Evolutionary conservation across 1,284 basidiomycete species (phyloP), one percentile per base, ranked within the genome.

Genomic region (Abortiporus biennis): DNA sequence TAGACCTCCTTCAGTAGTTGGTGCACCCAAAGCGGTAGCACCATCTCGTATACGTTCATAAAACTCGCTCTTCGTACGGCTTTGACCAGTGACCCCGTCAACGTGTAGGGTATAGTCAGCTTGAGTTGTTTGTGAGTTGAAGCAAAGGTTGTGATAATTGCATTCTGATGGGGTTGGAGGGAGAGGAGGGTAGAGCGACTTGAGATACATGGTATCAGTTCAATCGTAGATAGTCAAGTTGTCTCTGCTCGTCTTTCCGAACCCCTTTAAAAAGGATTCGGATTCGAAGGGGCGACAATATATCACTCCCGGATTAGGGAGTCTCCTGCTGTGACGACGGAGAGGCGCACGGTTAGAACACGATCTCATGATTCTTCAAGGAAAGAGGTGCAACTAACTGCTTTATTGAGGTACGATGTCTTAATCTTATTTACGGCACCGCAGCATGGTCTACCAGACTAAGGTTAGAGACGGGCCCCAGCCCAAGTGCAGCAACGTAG

Each of bases 11-110:
- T 68, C 53, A 0, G 52, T 43, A 13, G 62, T 45, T 4, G 68
- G 58, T 2, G 63, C 57, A 0, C 62, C 66, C 6, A 85, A 64
- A 0, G 70, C 76, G 0, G 78, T 79, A 2, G 75, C 71, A 6
- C 69, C 71, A 41, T 74, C 64, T 2, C 66, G 61, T 1, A 81
- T 65, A n/a, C 65, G 65, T 15, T 69, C 66, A 4, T 66, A 37
- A 44, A 79, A 72, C 38, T 76, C 64, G 11, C 56, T 63, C 46
- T 62, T 73, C 4, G 66, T 68, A 11, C 69, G 55, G 40, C 53
- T 61, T 31, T 64, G 53, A 2, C 71, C 77, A 0, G 75, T 77
- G 16, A 62, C 50, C 0, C 66, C 68, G 44, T 85, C 72, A 43
- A 85, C 68, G 35, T 76, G 67, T 5, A 75, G 39, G 17, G 29